Conservation (phyloP, 2,329 filamentous ascomycete species). For the Talaromyces atroroseus region DNA sequence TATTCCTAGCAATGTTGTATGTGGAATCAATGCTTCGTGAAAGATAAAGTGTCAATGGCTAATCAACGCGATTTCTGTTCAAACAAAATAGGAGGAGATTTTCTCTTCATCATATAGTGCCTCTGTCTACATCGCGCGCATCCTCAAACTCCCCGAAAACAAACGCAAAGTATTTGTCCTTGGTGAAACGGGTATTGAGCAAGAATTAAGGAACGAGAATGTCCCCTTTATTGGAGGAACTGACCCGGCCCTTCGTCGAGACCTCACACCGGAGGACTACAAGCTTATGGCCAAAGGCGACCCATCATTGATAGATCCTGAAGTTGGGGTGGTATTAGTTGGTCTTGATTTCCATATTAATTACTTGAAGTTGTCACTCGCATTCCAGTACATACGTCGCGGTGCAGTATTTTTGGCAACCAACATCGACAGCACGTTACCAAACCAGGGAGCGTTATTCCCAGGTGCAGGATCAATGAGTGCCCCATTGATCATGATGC, state of each 20-base stretch:
- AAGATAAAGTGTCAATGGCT: background rate
- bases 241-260: conserved; percentile 68
- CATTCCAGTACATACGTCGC: conserved; percentile 73
- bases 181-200: conserved; percentile 85
- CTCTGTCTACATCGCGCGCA: conserved; percentile 90
- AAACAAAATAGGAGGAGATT: conserved; percentile 65
- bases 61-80: background rate
- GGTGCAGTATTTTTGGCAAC: conserved; percentile 88
- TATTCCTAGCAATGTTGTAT: conserved; percentile 65
- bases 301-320: conserved; percentile 69
- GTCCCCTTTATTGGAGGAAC: conserved; percentile 81
- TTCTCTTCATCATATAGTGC: conserved; percentile 95
- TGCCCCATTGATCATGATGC: conserved; percentile 70
- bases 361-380: conserved; percentile 83
- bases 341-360: conserved; percentile 93
- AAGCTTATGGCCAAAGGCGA: conserved; percentile 64
- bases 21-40: conserved; percentile 13
- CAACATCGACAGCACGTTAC: conserved; percentile 86
- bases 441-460: conserved; percentile 75
- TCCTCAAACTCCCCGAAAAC: conserved; percentile 69
- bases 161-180: conserved; percentile 94
- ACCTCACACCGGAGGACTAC: conserved; percentile 78
- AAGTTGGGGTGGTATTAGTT: conserved; percentile 82
- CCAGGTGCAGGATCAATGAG: conserved; percentile 83
- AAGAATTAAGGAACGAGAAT: conserved; percentile 74